phyloP scores from a whole-genome alignment of 2,329 filamentous ascomycete species.

The Cordyceps javanica region DNA sequence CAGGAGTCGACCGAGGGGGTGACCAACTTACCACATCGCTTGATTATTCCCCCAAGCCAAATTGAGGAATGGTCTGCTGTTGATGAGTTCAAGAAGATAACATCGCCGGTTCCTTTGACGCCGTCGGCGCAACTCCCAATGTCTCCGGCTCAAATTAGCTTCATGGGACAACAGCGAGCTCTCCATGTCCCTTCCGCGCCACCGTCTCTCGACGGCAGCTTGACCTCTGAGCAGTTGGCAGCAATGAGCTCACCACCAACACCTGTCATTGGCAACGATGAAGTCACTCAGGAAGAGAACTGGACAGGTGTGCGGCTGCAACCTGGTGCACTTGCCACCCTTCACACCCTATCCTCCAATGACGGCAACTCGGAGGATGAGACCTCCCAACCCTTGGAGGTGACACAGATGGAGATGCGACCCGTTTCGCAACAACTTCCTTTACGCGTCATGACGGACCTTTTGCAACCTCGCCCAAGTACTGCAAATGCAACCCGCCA shows the following conservation, averaged over 20 bases:
- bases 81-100: slow-evolving; percentile 40
- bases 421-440: slow-evolving; percentile 36
- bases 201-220: slow-evolving; percentile 83
- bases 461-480: slow-evolving; percentile 22
- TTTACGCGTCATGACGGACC: slow-evolving; percentile 42
- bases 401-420: slow-evolving; percentile 27
- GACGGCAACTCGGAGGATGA: slow-evolving; percentile 58
- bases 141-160: slow-evolving; percentile 67
- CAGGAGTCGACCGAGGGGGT: slow-evolving; percentile 23
- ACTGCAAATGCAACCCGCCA: slow-evolving; percentile 35
- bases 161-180: slow-evolving; percentile 57
- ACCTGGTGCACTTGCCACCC: slow-evolving; percentile 70
- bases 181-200: slow-evolving; percentile 69
- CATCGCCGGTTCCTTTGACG: slow-evolving; percentile 56
- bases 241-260: slow-evolving; percentile 79
- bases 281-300: slow-evolving; percentile 49
- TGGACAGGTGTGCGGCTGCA: slow-evolving; percentile 75
- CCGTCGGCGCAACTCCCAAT: slow-evolving; percentile 65
- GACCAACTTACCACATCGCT: slow-evolving; percentile 31
- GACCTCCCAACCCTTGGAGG: slow-evolving; percentile 35
- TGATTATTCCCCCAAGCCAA: slow-evolving; percentile 43
- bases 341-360: slow-evolving; percentile 63
- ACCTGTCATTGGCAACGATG: slow-evolving; percentile 59
- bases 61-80: slow-evolving; percentile 39
- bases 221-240: slow-evolving; percentile 82